Evolutionary conservation across 2,329 filamentous ascomycete genomes (phyloP).

Genomic region (Phaeophleospora eucalypticola): DNA sequence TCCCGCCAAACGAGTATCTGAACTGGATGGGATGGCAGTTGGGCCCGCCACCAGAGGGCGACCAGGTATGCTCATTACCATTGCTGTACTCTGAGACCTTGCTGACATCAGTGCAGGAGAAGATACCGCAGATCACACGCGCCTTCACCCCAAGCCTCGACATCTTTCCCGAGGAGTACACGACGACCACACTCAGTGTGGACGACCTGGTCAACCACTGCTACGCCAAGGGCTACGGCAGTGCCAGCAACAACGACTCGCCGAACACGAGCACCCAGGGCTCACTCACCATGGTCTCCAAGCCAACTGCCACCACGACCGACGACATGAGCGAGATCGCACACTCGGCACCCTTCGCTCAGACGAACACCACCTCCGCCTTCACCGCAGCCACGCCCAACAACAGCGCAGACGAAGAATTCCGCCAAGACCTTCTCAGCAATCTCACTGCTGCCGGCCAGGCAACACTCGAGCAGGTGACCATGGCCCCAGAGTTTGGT

Average conservation of each 20-base stretch:
- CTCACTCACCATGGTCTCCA: slow-evolving; percentile 24
- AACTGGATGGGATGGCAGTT: slow-evolving; percentile 46
- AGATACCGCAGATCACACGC: slow-evolving; percentile 9
- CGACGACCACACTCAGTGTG: slow-evolving; percentile 14
- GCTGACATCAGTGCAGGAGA: slow-evolving; percentile 2
- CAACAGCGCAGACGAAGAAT: slow-evolving; percentile 8
- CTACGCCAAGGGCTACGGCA: slow-evolving; percentile 13
- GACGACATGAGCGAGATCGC: slow-evolving; percentile 11
- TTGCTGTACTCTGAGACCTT: background rate
- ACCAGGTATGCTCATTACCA: slow-evolving; percentile 5
- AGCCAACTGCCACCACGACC: slow-evolving; percentile 16
- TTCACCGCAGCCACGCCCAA: slow-evolving; percentile 8
- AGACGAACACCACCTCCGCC: slow-evolving; percentile 9
- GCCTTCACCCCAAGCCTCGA: slow-evolving; percentile 14
- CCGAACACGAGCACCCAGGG: slow-evolving; percentile 14
- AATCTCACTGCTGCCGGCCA: slow-evolving; percentile 6
- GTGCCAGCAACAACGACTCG: slow-evolving; percentile 14
- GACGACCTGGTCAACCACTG: slow-evolving; percentile 14
- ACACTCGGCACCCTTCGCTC: slow-evolving; percentile 10
- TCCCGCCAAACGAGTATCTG: slow-evolving; percentile 46
- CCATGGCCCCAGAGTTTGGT: background rate
- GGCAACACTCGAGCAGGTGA: slow-evolving; percentile 17
- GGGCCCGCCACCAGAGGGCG: slow-evolving; percentile 10
- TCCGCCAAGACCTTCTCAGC: slow-evolving; percentile 1
- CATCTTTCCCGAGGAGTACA: slow-evolving; percentile 10